A percentile compares a stretch with the other conserved stretches of the same genome.
phyloP scores from a whole-genome alignment of 164 flowering plant species.

The Buxus sempervirens region DNA sequence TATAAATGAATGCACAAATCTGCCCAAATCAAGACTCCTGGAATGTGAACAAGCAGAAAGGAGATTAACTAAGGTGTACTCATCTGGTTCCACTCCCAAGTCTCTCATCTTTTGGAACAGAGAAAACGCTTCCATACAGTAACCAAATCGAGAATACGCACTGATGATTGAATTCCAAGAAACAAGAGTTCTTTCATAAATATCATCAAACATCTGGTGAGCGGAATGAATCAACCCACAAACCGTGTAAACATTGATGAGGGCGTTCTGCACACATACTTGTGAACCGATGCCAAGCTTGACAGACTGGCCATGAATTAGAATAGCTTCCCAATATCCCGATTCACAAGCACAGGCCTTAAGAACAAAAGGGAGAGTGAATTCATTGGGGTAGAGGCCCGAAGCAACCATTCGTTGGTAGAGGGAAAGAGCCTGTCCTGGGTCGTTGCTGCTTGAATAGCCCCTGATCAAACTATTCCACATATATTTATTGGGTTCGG shows the following conservation, averaged over 20 bases:
- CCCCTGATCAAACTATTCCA: constrained; percentile 47
- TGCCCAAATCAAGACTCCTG: constrained; percentile 29
- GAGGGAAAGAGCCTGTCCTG: constrained; percentile 27
- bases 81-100: constrained; percentile 33
- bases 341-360: constrained; percentile 36
- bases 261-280: constrained; percentile 39
- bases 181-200: constrained; percentile 35
- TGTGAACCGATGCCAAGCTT: constrained; percentile 39
- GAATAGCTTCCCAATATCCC: constrained; percentile 21
- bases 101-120: constrained; percentile 39
- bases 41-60: constrained; percentile 44
- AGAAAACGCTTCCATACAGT: constrained; percentile 27
- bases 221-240: constrained; percentile 32
- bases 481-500: constrained; percentile 36
- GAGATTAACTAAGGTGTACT: constrained; percentile 39
- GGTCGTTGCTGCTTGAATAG: constrained; percentile 22
- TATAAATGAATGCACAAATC: constrained; percentile 37
- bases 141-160: constrained; percentile 40
- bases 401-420: constrained; percentile 31
- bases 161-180: constrained; percentile 60
- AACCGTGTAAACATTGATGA: constrained; percentile 30
- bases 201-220: constrained; percentile 38
- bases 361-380: constrained; percentile 57
- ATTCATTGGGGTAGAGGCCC: constrained; percentile 39
- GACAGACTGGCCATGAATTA: constrained; percentile 35